Base-by-base conservation (phyloP, 2,329 filamentous ascomycete species). In the Epichloe elymi region DNA sequence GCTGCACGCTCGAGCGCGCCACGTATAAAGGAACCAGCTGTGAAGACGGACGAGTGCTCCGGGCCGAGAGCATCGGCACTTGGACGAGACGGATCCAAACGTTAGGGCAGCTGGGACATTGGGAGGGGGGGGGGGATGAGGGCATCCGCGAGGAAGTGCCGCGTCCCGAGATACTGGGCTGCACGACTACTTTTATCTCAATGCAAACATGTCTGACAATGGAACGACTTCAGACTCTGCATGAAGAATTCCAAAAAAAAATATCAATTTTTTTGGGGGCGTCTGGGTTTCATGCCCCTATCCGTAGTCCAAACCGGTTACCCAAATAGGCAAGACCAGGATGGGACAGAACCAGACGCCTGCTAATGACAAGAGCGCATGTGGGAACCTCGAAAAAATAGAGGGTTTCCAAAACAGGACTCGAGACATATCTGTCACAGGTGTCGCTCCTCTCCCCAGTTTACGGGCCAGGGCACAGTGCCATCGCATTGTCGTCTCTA, bases 341-440 rank as follows among this genome's bases (percentile, higher is more conserved):
- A 30, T 23, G 36, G 49, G 36, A 39, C 53, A 48, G 54, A 55
- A 54, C 42, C 14, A 4, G 30, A 30, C 26, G 26, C 40, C 40
- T 12, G 17, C 11, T 20, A 42, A 17, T 12, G 11, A 8, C 19
- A 26, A 19, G 39, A 20, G 39, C n/a, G 15, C 19, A 11, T 12
- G 17, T 19, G 19, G 40, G 40, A 19, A 12, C 19, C 19, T 17
- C 19, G 19, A 20, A 2, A 33, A 5, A n/a, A 5, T 20, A 23
- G 46, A 55, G 15, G 5, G 42, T 51, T 51, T 51, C 48, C 59
- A 61, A 65, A 61, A 63, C 61, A 54, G 56, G 48, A 64, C 55
- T 53, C 64, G 65, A 65, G 65, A 68, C 65, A 59, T 51, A 50
- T 59, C 61, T 65, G 65, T 66, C 60, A 65, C 65, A 65, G 56